Evolutionary conservation across 2,329 filamentous ascomycete genomes (phyloP).

Genomic region (Simplicillium sp.): DNA sequence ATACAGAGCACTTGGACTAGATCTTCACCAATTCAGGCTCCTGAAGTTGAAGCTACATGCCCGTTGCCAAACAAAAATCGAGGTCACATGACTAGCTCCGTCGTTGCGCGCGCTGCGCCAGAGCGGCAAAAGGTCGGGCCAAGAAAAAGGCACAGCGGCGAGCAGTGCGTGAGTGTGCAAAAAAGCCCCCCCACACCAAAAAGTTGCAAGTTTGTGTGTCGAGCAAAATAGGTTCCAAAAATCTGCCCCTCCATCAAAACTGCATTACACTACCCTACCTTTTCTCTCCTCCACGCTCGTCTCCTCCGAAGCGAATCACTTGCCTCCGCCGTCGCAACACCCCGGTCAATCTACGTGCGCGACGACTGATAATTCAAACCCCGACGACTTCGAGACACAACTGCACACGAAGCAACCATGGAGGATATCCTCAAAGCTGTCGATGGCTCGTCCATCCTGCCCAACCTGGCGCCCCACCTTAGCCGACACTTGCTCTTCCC

Average conservation of each 20-base stretch:
- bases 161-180: slow-evolving; percentile 1
- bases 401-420: slow-evolving; percentile 19
- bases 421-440: slow-evolving; percentile 40
- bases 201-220: slow-evolving; percentile 20
- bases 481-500: slow-evolving; percentile 96
- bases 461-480: slow-evolving; percentile 82
- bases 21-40: too few species aligned
- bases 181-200: slow-evolving; percentile 8
- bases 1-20: too few species aligned
- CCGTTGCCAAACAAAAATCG: slow-evolving; percentile 15
- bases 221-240: slow-evolving; percentile 29
- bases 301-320: background rate
- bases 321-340: background rate
- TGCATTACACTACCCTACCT: background rate
- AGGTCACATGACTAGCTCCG: slow-evolving; percentile 25
- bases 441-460: slow-evolving; percentile 70
- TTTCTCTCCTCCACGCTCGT: slow-evolving; percentile 2
- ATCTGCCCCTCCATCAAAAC: slow-evolving; percentile 27
- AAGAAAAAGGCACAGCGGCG: background rate
- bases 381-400: slow-evolving; percentile 7
- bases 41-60: background rate
- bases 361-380: slow-evolving; percentile 3
- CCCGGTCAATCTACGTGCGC: background rate
- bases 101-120: slow-evolving; percentile 2
- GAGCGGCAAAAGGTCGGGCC: slow-evolving; percentile 25